Evolutionary conservation across 139 green algal genomes (phyloP).

Genomic region (Closterium sp.): DNA sequence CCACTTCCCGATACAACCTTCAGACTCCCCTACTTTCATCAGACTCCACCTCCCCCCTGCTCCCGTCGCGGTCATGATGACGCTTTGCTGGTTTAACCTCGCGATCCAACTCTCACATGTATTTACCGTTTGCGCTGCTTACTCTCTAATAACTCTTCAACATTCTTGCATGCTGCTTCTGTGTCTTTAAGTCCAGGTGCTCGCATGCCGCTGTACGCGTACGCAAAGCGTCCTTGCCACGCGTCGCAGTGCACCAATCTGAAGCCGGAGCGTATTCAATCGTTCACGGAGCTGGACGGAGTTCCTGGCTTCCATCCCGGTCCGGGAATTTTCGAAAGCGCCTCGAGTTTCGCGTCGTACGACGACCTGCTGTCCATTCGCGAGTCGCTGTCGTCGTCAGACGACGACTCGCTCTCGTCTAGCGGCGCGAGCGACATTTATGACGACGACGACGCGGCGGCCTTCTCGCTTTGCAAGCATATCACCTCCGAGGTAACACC

Average conservation of each 20-base stretch:
- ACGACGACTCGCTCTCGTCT: neutral
- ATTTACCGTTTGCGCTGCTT: no score
- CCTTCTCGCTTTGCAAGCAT: neutral
- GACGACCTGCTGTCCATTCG: neutral
- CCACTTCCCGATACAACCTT: no score
- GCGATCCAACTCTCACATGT: no score
- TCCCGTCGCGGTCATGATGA: no score
- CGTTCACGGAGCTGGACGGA: neutral
- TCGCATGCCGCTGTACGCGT: neutral
- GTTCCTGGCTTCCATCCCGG: neutral
- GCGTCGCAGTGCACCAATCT: no score
- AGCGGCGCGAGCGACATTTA: neutral
- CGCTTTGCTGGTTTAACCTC: no score
- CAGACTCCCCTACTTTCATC: no score
- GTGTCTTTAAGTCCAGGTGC: neutral
- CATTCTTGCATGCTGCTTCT: neutral
- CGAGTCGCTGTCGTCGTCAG: neutral
- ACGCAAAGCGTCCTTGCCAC: neutral
- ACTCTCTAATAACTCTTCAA: no score
- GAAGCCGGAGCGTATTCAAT: neutral
- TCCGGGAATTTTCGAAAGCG: neutral
- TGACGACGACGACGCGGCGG: neutral
- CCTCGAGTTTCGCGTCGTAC: neutral
- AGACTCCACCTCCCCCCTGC: no score
- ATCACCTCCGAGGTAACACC: neutral